Percentiles rank a stretch among this genome's conserved stretches.
phyloP scores from a whole-genome alignment of 768 basidiomycete genomes.

The Tylopilus balloui region DNA sequence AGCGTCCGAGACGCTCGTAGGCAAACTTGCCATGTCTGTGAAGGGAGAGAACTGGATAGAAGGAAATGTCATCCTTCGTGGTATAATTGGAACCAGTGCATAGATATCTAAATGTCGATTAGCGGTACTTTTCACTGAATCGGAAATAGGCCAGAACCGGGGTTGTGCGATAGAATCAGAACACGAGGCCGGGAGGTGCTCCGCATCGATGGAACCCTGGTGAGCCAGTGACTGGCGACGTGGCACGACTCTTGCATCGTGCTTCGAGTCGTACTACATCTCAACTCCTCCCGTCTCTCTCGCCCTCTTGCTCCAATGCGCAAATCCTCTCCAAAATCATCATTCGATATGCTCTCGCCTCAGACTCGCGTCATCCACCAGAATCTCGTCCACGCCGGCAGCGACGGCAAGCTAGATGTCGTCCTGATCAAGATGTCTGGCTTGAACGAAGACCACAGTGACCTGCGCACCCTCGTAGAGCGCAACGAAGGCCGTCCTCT shows the following conservation, averaged over 20 bases:
- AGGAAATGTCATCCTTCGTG: slow-evolving; percentile 5
- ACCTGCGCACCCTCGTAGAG: slow-evolving; percentile 22
- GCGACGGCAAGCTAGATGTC: slow-evolving; percentile 20
- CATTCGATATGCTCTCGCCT: slow-evolving; percentile 3
- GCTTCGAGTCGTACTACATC: slow-evolving; percentile 7
- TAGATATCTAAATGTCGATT: neutral
- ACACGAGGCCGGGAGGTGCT: neutral
- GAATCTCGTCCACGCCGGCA: slow-evolving; percentile 25
- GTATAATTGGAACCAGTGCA: neutral
- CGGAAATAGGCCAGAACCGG: neutral
- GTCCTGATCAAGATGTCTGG: slow-evolving; percentile 14
- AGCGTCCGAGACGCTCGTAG: slow-evolving; percentile 23
- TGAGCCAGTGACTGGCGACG: neutral
- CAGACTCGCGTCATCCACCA: slow-evolving; percentile 23
- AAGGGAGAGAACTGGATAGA: slow-evolving; percentile 15
- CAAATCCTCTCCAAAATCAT: neutral
- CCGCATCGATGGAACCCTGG: neutral
- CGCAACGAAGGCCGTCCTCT: slow-evolving; percentile 33
- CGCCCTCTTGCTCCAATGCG: slow-evolving; percentile 4
- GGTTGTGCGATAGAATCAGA: neutral
- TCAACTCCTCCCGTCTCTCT: neutral
- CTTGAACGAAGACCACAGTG: slow-evolving; percentile 22
- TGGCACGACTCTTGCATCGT: neutral
- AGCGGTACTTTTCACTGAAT: neutral
- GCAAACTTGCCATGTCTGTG: slow-evolving; percentile 19